These are phyloP conservation scores for Fusarium euwallaceae DNA, from an alignment of 2,329 filamentous ascomycete species.

Conservation along the genomic window DNA sequence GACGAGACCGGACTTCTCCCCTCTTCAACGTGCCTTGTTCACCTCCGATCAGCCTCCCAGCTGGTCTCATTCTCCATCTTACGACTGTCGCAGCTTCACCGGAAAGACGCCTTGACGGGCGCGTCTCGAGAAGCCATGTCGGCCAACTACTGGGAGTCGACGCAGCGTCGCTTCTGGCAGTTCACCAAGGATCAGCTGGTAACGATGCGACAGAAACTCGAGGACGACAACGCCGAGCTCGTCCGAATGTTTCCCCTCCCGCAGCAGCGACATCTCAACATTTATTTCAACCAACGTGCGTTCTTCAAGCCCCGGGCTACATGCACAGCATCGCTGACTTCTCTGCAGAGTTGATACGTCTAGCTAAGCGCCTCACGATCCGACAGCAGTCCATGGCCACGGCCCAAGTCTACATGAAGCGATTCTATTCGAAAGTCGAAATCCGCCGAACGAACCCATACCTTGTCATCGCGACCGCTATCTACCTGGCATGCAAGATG, in stretches of 20 bases:
- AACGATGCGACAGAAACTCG: slow-evolving; percentile 80
- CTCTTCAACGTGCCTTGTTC: slow-evolving; percentile 3
- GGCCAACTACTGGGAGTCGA: slow-evolving; percentile 96
- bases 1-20: slow-evolving; percentile 1
- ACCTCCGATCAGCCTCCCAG: slow-evolving; percentile 17
- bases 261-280: slow-evolving; percentile 84
- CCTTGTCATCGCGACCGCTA: slow-evolving; percentile 89
- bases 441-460: slow-evolving; percentile 95
- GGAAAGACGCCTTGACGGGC: slow-evolving; percentile 23
- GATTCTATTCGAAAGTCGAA: slow-evolving; percentile 92
- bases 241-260: slow-evolving; percentile 86
- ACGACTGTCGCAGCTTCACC: neutral
- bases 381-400: slow-evolving; percentile 95
- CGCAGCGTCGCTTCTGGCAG: slow-evolving; percentile 90
- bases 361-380: slow-evolving; percentile 86
- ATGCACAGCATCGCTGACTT: slow-evolving; percentile 9
- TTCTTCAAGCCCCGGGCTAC: neutral
- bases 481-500: slow-evolving; percentile 98
- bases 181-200: slow-evolving; percentile 87
- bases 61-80: slow-evolving; percentile 2
- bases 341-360: slow-evolving; percentile 77
- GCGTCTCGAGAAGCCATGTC: slow-evolving; percentile 72
- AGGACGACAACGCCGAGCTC: slow-evolving; percentile 79
- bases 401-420: slow-evolving; percentile 92
- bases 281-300: slow-evolving; percentile 92